A percentile compares a stretch with the other conserved stretches of the same genome.
phyloP scores from a whole-genome alignment of 305 asterid genomes.

The Fraxinus floribunda region DNA sequence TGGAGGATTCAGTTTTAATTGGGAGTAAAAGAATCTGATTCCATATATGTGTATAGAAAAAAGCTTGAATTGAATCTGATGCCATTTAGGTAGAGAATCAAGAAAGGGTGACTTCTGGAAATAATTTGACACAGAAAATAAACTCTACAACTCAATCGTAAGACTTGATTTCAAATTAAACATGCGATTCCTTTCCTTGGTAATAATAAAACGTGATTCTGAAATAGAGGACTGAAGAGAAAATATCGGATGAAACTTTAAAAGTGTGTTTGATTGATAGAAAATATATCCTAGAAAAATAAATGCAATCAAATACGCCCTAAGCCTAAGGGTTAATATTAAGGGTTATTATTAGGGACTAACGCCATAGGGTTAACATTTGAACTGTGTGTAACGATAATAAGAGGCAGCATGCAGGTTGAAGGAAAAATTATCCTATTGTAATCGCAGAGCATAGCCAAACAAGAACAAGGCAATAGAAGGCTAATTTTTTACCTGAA shows the following conservation, averaged over 20 bases:
- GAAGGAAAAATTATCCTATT: neutral
- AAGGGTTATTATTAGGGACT: neutral
- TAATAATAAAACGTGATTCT: neutral
- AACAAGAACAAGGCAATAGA: neutral
- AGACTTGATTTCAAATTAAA: conserved; percentile 10
- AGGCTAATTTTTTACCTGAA: neutral
- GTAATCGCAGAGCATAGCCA: neutral
- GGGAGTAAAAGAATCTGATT: conserved; percentile 24
- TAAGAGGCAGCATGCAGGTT: neutral
- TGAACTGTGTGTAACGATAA: neutral
- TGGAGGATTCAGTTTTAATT: neutral
- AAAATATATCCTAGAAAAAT: too few relatives aligned
- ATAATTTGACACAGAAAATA: neutral
- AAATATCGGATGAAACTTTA: neutral
- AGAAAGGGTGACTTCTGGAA: neutral
- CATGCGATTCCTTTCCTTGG: neutral
- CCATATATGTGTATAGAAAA: conserved; percentile 1
- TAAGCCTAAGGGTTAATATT: too few relatives aligned
- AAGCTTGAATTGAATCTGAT: neutral
- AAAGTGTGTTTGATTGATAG: too few relatives aligned
- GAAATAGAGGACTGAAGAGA: neutral
- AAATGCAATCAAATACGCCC: too few relatives aligned
- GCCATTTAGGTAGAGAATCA: neutral
- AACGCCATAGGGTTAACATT: neutral
- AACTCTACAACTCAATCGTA: neutral